phyloP scores from a whole-genome alignment of 441 rosid genomes.

The Pelargonium fulgidum region DNA sequence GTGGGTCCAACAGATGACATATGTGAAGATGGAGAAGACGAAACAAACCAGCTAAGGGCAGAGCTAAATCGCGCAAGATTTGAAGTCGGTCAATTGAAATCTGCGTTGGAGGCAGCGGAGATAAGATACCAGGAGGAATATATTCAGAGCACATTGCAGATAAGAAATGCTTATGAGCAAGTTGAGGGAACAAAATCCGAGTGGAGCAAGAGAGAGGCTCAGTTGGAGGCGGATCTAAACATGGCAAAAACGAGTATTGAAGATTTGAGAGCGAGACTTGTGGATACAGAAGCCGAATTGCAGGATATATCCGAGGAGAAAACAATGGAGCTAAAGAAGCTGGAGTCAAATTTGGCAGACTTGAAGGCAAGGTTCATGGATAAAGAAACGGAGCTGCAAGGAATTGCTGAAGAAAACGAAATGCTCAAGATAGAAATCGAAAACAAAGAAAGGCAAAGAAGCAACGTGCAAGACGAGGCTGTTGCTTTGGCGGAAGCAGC shows the following conservation, averaged over 20 bases:
- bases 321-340: conserved; percentile 37
- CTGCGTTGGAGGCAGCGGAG: conserved; percentile 51
- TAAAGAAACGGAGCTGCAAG: conserved; percentile 55
- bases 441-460: conserved; percentile 31
- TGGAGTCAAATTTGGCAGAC: conserved; percentile 45
- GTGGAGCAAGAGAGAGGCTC: conserved; percentile 44
- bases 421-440: conserved; percentile 35
- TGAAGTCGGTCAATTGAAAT: conserved; percentile 48
- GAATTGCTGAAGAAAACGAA: conserved; percentile 53
- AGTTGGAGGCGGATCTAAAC: too few relatives aligned
- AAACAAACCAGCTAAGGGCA: conserved; percentile 33
- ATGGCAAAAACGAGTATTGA: too few relatives aligned
- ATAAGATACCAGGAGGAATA: conserved; percentile 42
- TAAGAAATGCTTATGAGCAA: conserved; percentile 36
- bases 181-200: conserved; percentile 40
- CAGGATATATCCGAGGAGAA: too few relatives aligned
- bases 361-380: conserved; percentile 56
- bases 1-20: not conserved
- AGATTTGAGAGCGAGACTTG: too few relatives aligned
- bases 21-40: conserved; percentile 14
- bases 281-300: too few relatives aligned
- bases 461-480: conserved; percentile 3
- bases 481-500: conserved; percentile 32
- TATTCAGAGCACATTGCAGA: conserved; percentile 28
- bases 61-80: conserved; percentile 42